Conservation (phyloP, 441 rosid species). For the Gossypium gossypioides region DNA sequence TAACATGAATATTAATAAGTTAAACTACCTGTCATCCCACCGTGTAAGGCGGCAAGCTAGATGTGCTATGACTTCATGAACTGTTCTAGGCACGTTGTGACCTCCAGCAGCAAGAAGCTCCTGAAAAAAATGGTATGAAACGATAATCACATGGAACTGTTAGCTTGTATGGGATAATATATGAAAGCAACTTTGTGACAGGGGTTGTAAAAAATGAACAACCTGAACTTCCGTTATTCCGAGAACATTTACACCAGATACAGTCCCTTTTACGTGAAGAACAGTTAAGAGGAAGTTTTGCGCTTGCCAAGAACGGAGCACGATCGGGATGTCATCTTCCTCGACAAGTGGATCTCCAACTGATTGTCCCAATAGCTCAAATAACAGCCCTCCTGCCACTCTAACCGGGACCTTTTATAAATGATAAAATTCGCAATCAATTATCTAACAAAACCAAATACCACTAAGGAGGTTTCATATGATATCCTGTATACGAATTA, state of each 20-base stretch:
- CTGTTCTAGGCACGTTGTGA: slow-evolving; percentile 66
- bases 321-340: slow-evolving; percentile 90
- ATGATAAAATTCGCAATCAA: slow-evolving; percentile 8
- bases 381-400: slow-evolving; percentile 90
- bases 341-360: slow-evolving; percentile 79
- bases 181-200: not conserved
- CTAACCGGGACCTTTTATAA: slow-evolving; percentile 74
- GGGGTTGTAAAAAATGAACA: slow-evolving; percentile 16
- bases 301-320: slow-evolving; percentile 91
- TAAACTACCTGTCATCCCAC: slow-evolving; percentile 86
- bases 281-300: slow-evolving; percentile 73
- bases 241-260: slow-evolving; percentile 42
- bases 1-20: not conserved
- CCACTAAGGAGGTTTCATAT: slow-evolving; percentile 1
- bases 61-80: slow-evolving; percentile 79
- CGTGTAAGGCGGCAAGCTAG: slow-evolving; percentile 71
- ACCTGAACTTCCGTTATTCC: slow-evolving; percentile 95
- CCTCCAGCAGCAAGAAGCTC: slow-evolving; percentile 83
- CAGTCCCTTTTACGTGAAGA: slow-evolving; percentile 64
- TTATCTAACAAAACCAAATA: slow-evolving; percentile 7
- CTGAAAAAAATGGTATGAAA: slow-evolving; percentile 24
- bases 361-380: slow-evolving; percentile 95
- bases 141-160: not conserved
- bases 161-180: slow-evolving; percentile 3
- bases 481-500: not conserved